Evolutionary conservation across 2,329 filamentous ascomycete genomes (phyloP).

Genomic region (Torrubiellomyces zombiae): DNA sequence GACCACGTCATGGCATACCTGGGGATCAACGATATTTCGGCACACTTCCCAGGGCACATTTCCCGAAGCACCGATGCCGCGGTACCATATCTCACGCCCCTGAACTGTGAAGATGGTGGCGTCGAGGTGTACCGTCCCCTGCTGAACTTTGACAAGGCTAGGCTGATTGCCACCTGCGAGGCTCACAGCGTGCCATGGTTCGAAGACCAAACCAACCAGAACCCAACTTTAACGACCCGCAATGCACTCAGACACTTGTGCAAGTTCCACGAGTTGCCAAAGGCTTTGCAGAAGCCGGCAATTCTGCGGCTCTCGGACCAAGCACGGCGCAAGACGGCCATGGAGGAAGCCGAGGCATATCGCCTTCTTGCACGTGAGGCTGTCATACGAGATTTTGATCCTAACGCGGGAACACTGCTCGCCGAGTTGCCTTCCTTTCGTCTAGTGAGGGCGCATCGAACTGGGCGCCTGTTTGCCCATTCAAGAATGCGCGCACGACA

Average conservation of each 20-base stretch:
- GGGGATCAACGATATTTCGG: conserved; percentile 8
- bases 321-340: conserved; percentile 25
- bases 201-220: conserved; percentile 69
- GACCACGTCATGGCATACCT: conserved; percentile 5
- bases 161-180: conserved; percentile 59
- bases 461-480: conserved; percentile 8
- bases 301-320: conserved; percentile 44
- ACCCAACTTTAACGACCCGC: conserved; percentile 58
- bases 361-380: conserved; percentile 31
- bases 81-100: conserved; percentile 16
- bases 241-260: conserved; percentile 65
- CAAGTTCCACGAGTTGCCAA: conserved; percentile 42
- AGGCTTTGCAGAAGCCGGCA: conserved; percentile 47
- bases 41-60: conserved; percentile 12
- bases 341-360: conserved; percentile 35
- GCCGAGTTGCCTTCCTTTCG: conserved; percentile 25
- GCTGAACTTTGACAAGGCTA: conserved; percentile 52
- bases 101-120: conserved; percentile 44
- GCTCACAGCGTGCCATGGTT: conserved; percentile 56
- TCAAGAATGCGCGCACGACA: conserved; percentile 11
- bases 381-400: conserved; percentile 28
- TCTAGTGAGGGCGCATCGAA: neutral
- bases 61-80: conserved; percentile 6
- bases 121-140: conserved; percentile 53
- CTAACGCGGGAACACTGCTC: conserved; percentile 29